These are phyloP conservation scores for Phialocephala sp. DNA, from an alignment of 2,329 filamentous ascomycete genomes.

Conservation along the genomic window DNA sequence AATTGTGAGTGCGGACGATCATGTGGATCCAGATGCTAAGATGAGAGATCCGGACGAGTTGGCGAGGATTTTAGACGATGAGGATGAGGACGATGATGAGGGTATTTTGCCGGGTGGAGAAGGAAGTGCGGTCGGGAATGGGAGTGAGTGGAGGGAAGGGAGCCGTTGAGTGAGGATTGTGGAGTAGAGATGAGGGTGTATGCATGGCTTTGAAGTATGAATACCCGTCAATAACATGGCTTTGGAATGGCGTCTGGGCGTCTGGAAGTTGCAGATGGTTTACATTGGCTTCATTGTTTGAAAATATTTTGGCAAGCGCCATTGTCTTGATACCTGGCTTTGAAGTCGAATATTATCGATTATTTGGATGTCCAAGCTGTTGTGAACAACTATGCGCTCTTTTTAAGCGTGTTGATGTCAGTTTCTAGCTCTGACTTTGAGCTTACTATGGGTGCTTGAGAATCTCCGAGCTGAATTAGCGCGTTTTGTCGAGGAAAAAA, in stretches of 20 bases:
- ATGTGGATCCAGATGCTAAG: slow-evolving; percentile 65
- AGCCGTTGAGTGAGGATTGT: neutral
- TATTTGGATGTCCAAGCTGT: neutral
- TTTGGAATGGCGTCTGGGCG: neutral
- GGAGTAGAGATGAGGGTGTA: neutral
- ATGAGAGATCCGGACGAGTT: slow-evolving; percentile 72
- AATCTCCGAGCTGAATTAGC: neutral
- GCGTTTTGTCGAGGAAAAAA: no score
- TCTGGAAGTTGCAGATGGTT: neutral
- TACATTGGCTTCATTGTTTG: neutral
- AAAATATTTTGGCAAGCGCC: neutral
- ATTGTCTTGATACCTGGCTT: neutral
- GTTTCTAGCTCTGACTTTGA: neutral
- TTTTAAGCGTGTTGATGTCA: neutral
- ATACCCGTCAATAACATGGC: neutral
- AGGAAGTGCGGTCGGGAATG: slow-evolving; percentile 32
- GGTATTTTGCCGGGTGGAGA: slow-evolving; percentile 27
- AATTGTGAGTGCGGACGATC: slow-evolving; percentile 45
- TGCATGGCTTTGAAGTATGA: slow-evolving; percentile 1
- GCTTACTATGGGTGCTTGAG: neutral
- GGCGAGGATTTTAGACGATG: slow-evolving; percentile 62
- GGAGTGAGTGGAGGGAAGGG: slow-evolving; percentile 38
- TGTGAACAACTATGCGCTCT: neutral
- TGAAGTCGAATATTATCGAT: neutral
- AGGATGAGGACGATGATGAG: slow-evolving; percentile 49